A percentile compares a stretch with the other conserved stretches of the same genome.
Evolutionary conservation across 345 rosid genomes (phyloP).

Genomic region (Populus tremula): DNA sequence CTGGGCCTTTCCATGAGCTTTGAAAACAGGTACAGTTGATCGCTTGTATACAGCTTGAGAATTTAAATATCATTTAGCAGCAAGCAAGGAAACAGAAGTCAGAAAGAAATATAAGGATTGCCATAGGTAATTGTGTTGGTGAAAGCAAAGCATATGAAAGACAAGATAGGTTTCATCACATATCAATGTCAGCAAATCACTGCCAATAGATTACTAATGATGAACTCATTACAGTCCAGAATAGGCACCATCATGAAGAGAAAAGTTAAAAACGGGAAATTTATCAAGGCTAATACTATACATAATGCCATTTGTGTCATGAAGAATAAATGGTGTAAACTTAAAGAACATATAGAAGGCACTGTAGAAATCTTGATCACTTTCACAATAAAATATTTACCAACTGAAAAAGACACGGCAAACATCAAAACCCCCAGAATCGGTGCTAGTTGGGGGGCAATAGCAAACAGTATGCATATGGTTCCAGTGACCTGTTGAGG

Average conservation of each 20-base stretch:
- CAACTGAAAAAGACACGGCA: conserved; percentile 72
- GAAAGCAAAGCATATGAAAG: conserved; percentile 1
- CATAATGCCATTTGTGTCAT: neutral
- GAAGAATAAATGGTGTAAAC: neutral
- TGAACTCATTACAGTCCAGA: neutral
- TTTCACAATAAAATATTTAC: conserved; percentile 39
- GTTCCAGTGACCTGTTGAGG: conserved; percentile 71
- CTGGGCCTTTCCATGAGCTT: conserved; percentile 85
- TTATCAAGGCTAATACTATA: neutral
- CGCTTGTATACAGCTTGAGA: conserved; percentile 76
- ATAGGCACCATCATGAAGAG: neutral
- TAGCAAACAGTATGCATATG: conserved; percentile 63
- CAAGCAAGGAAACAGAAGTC: conserved; percentile 14
- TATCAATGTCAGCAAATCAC: conserved; percentile 10
- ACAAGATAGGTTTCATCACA: neutral
- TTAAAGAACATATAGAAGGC: neutral
- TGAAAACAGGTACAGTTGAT: conserved; percentile 79
- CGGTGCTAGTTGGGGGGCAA: conserved; percentile 92
- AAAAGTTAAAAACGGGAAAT: neutral
- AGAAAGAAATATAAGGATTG: neutral
- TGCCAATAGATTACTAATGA: neutral
- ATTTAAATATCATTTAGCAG: conserved; percentile 28
- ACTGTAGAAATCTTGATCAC: neutral
- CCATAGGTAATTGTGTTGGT: neutral
- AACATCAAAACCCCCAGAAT: conserved; percentile 73